Conservation (phyloP, 2,329 filamentous ascomycete species). For the Nannizziopsis arthrosporioides region DNA sequence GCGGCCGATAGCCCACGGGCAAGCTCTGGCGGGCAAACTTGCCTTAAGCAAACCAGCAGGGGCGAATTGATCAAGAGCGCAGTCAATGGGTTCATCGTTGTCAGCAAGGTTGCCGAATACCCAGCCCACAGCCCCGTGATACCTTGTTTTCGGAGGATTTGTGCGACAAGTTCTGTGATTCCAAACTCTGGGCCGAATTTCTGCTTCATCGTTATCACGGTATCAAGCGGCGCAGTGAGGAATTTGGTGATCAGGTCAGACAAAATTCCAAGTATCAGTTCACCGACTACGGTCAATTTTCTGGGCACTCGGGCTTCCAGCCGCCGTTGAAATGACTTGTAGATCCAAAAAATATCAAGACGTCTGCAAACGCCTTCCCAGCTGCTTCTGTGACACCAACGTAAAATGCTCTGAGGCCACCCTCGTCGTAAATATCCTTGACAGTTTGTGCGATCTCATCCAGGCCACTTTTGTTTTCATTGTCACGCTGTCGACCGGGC, state of each 20-base stretch:
- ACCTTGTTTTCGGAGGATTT: constrained; percentile 49
- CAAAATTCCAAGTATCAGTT: constrained; percentile 24
- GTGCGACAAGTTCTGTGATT: constrained; percentile 43
- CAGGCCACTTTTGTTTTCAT: constrained; percentile 19
- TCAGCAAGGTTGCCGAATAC: constrained; percentile 65
- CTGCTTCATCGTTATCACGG: constrained; percentile 72
- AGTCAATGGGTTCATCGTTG: constrained; percentile 75
- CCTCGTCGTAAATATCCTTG: constrained; percentile 41
- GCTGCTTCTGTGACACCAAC: constrained; percentile 53
- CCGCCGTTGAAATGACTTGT: background rate
- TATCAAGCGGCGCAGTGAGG: constrained; percentile 68
- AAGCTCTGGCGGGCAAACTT: constrained; percentile 31
- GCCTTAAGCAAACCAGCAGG: constrained; percentile 42
- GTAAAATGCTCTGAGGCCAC: constrained; percentile 56
- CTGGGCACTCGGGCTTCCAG: background rate
- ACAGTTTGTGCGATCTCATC: constrained; percentile 26
- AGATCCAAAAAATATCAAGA: constrained; percentile 59
- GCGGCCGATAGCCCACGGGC: constrained; percentile 59
- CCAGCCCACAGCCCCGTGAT: constrained; percentile 73
- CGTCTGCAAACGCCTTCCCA: constrained; percentile 45
- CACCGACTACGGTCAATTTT: background rate
- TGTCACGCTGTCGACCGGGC: no score
- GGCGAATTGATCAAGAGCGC: constrained; percentile 74
- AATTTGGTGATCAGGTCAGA: constrained; percentile 65
- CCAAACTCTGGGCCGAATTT: constrained; percentile 50